Percentiles rank a stretch among this genome's conserved stretches.
Conservation (phyloP, 2,329 filamentous ascomycete species). For the Cytospora schulzeri region DNA sequence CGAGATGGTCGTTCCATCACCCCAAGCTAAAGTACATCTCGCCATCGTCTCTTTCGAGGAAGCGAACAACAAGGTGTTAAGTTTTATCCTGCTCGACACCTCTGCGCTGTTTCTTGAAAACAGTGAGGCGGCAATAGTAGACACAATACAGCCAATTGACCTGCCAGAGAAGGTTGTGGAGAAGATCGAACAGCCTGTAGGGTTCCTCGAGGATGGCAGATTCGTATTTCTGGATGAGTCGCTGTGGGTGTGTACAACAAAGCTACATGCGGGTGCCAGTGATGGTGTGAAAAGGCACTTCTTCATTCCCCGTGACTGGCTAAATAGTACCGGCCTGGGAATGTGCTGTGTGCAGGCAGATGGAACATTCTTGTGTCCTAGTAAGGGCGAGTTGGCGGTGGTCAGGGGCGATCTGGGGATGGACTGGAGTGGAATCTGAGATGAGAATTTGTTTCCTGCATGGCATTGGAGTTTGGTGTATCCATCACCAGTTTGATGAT, state of each 20-base stretch:
- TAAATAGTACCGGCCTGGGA: conserved; percentile 26
- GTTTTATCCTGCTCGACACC: conserved; percentile 28
- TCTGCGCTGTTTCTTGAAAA: conserved; percentile 3
- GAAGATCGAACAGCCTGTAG: conserved; percentile 22
- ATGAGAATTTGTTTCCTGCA: not conserved
- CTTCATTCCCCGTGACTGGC: conserved; percentile 33
- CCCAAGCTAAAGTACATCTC: conserved; percentile 12
- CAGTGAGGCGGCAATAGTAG: not conserved
- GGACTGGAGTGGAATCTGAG: conserved; percentile 26
- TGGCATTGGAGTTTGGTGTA: not conserved
- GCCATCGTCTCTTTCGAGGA: conserved; percentile 14
- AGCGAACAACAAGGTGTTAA: conserved; percentile 11
- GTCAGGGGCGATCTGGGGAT: conserved; percentile 26
- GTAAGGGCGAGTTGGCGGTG: conserved; percentile 30
- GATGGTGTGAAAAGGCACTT: conserved; percentile 29
- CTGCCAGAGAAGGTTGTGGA: conserved; percentile 10
- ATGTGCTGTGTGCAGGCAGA: conserved; percentile 28
- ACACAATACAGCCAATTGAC: not conserved
- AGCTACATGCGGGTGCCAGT: not conserved
- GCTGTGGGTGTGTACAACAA: conserved; percentile 31
- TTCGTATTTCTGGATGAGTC: conserved; percentile 31
- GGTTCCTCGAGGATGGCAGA: conserved; percentile 29
- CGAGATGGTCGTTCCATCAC: conserved; percentile 1
- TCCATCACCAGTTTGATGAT: not conserved
- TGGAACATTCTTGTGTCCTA: conserved; percentile 29